Percentiles rank a stretch among this genome's conserved stretches.
These are phyloP conservation scores for Rhizopogon vesiculosus DNA, from an alignment of 768 basidiomycete species.

Conservation along the genomic window DNA sequence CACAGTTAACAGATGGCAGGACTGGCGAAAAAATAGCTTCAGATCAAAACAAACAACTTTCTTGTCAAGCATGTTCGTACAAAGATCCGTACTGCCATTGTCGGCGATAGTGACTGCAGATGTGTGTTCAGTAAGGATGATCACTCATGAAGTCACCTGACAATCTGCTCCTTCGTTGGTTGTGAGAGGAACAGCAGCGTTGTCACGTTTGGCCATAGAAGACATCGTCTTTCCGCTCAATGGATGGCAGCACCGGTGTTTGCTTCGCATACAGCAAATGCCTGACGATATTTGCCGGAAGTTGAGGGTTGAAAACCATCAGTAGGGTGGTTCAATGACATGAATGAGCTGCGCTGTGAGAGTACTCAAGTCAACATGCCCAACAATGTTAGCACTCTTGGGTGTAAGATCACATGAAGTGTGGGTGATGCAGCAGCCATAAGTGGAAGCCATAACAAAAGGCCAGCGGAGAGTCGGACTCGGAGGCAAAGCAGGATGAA, in stretches of 20 bases:
- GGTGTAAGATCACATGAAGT: not conserved
- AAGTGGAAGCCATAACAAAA: not conserved
- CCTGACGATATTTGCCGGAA: not conserved
- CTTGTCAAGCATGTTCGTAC: not conserved
- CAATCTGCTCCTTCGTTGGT: constrained; percentile 14
- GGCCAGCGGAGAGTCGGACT: not conserved
- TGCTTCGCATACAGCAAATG: constrained; percentile 36
- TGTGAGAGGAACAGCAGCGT: constrained; percentile 17
- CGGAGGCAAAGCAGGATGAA: too few relatives aligned
- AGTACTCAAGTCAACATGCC: not conserved
- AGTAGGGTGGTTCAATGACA: not conserved
- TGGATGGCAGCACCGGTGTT: constrained; percentile 50
- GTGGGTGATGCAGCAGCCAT: not conserved
- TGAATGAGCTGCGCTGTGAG: not conserved
- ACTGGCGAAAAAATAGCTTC: constrained; percentile 26
- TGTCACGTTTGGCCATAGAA: not conserved
- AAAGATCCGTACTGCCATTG: constrained; percentile 21
- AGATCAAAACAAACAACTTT: constrained; percentile 13
- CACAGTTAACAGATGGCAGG: constrained; percentile 28
- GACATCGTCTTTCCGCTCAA: not conserved
- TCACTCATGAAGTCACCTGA: not conserved
- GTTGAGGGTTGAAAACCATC: not conserved
- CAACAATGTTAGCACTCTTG: not conserved
- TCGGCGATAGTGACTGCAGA: constrained; percentile 35
- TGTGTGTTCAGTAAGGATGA: not conserved